These are phyloP conservation scores for Podosphaera aphanis DNA, from an alignment of 2,329 filamentous ascomycete species.

Conservation along the genomic window DNA sequence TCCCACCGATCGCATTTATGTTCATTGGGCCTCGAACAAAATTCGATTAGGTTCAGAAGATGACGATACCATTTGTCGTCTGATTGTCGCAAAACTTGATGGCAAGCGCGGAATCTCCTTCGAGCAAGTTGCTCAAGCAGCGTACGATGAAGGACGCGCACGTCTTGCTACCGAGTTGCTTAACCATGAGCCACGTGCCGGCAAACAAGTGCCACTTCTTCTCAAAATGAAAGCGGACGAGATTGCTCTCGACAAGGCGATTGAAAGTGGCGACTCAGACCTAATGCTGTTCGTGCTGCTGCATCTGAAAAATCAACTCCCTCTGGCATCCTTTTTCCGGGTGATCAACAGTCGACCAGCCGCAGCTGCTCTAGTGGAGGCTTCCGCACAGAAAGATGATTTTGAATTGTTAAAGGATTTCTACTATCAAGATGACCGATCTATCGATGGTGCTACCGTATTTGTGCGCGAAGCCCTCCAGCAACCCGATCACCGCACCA, in stretches of 20 bases:
- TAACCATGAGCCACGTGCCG: conserved; percentile 80
- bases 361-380: conserved; percentile 74
- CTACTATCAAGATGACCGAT: conserved; percentile 89
- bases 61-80: conserved; percentile 65
- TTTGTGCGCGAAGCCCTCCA: conserved; percentile 64
- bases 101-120: conserved; percentile 89
- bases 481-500: conserved; percentile 43
- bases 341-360: conserved; percentile 67
- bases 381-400: conserved; percentile 56
- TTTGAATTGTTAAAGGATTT: conserved; percentile 71
- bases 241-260: conserved; percentile 83
- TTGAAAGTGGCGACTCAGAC: conserved; percentile 87
- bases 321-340: conserved; percentile 77
- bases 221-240: conserved; percentile 91
- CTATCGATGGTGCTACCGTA: conserved; percentile 68
- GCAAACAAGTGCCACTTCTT: conserved; percentile 84
- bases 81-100: conserved; percentile 67
- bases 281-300: conserved; percentile 75
- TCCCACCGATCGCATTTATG: conserved; percentile 73
- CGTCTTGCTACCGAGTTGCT: conserved; percentile 77
- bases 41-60: conserved; percentile 66
- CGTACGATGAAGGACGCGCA: conserved; percentile 77
- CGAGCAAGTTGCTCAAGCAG: conserved; percentile 74
- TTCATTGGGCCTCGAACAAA: conserved; percentile 92
- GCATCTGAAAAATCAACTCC: conserved; percentile 71